phyloP scores from a whole-genome alignment of 2,329 filamentous ascomycete genomes.

The Cordyceps militaris region DNA sequence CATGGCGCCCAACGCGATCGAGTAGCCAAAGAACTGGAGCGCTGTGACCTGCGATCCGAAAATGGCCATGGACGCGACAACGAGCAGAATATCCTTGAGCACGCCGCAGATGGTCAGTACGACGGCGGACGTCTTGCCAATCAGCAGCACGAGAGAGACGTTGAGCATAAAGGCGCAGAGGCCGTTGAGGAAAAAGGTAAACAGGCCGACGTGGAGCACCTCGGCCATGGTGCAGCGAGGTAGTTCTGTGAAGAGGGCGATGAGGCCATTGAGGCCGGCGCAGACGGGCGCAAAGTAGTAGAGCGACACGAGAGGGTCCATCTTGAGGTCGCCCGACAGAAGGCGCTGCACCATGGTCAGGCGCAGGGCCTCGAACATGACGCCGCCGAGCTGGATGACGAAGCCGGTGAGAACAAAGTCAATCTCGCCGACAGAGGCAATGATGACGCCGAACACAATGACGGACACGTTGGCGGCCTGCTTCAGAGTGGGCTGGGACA shows the following conservation, averaged over 20 bases:
- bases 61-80: conserved; percentile 71
- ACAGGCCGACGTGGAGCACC: conserved; percentile 65
- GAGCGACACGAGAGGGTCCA: conserved; percentile 84
- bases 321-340: conserved; percentile 79
- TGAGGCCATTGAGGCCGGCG: conserved; percentile 70
- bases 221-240: conserved; percentile 62
- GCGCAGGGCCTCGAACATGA: conserved; percentile 75
- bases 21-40: conserved; percentile 79
- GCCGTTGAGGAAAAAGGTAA: conserved; percentile 69
- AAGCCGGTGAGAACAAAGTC: conserved; percentile 79
- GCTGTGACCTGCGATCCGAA: conserved; percentile 69
- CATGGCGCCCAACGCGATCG: conserved; percentile 70
- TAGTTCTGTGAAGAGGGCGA: conserved; percentile 68
- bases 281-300: conserved; percentile 88
- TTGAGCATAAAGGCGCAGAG: conserved; percentile 74
- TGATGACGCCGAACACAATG: conserved; percentile 90
- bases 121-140: conserved; percentile 80
- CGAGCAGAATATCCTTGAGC: conserved; percentile 80
- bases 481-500: conserved; percentile 76
- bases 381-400: conserved; percentile 69
- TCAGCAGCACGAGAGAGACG: conserved; percentile 84
- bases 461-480: conserved; percentile 88
- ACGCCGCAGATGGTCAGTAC: conserved; percentile 83
- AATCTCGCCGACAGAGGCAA: conserved; percentile 93
- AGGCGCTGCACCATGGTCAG: conserved; percentile 80